These are phyloP conservation scores for Blastobotrys buckinghamii DNA, from an alignment of 1,139 yeast species.

Conservation along the genomic window DNA sequence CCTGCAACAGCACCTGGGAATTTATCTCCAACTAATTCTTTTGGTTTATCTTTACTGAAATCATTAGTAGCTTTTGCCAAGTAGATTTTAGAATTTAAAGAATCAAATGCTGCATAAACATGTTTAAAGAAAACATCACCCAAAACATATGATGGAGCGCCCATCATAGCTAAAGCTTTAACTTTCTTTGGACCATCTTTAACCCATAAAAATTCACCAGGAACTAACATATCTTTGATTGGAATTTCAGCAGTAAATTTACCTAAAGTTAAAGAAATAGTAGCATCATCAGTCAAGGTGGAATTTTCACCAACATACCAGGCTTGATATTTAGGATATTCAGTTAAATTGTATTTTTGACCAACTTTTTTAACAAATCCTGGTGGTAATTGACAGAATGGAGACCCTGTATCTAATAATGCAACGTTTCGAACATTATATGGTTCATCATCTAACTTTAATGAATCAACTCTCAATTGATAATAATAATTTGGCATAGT, in stretches of 20 bases:
- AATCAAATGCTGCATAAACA: constrained; percentile 68
- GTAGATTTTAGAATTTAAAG: constrained; percentile 53
- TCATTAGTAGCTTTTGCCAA: constrained; percentile 47
- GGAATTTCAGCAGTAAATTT: constrained; percentile 25
- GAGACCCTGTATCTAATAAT: constrained; percentile 47
- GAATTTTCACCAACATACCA: constrained; percentile 21
- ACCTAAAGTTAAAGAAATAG: constrained; percentile 25
- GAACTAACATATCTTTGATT: constrained; percentile 27
- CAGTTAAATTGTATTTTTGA: constrained; percentile 21
- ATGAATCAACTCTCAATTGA: constrained; percentile 22
- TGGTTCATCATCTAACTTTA: constrained; percentile 20
- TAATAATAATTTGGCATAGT: constrained; percentile 19
- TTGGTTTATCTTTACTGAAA: constrained; percentile 13
- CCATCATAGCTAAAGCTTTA: constrained; percentile 28
- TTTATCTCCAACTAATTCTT: constrained; percentile 14
- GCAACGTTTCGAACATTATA: constrained; percentile 34
- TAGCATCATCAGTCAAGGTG: constrained; percentile 16
- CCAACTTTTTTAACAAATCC: constrained; percentile 29
- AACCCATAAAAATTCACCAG: constrained; percentile 32
- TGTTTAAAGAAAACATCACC: constrained; percentile 71
- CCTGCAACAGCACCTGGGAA: constrained; percentile 21
- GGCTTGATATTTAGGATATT: constrained; percentile 25
- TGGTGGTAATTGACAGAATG: constrained; percentile 30
- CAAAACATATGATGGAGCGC: constrained; percentile 36
- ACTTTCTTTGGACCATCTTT: constrained; percentile 30